Evolutionary conservation across 495 filamentous ascomycete genomes (phyloP).

Genomic region (Parathielavia appendiculata): DNA sequence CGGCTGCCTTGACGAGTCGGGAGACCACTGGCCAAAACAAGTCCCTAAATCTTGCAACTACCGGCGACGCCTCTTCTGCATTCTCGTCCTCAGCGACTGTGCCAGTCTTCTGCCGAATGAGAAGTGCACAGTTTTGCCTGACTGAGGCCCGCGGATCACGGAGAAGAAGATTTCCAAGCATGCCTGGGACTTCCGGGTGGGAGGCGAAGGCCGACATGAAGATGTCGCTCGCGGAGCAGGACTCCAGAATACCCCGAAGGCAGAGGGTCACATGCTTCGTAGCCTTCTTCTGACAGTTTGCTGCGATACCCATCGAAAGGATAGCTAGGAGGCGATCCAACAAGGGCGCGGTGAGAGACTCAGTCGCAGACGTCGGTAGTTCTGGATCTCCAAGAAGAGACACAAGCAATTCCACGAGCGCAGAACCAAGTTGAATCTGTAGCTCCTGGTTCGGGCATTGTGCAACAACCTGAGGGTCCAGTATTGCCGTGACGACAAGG

Average conservation of each 20-base stretch:
- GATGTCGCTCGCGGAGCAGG: slow-evolving; percentile 51
- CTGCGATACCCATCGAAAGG: slow-evolving; percentile 20
- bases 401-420: slow-evolving; percentile 40
- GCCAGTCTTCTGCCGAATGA: slow-evolving; percentile 29
- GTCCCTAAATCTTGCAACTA: slow-evolving; percentile 35
- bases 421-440: slow-evolving; percentile 37
- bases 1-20: slow-evolving; percentile 39
- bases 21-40: slow-evolving; percentile 48
- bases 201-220: slow-evolving; percentile 57
- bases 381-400: slow-evolving; percentile 36
- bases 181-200: slow-evolving; percentile 26
- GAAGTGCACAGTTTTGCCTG: slow-evolving; percentile 37
- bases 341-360: slow-evolving; percentile 31
- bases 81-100: slow-evolving; percentile 13
- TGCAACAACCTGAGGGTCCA: slow-evolving; percentile 37
- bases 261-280: slow-evolving; percentile 46
- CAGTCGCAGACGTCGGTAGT: slow-evolving; percentile 20
- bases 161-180: slow-evolving; percentile 41
- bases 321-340: slow-evolving; percentile 38
- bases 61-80: slow-evolving; percentile 9
- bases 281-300: slow-evolving; percentile 28
- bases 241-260: slow-evolving; percentile 61
- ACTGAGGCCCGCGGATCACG: slow-evolving; percentile 37
- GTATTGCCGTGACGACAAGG: slow-evolving; percentile 46
- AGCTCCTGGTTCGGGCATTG: slow-evolving; percentile 37